Evolutionary conservation across 1,139 yeast species (phyloP).

Genomic region (Diutina ranongensis): DNA sequence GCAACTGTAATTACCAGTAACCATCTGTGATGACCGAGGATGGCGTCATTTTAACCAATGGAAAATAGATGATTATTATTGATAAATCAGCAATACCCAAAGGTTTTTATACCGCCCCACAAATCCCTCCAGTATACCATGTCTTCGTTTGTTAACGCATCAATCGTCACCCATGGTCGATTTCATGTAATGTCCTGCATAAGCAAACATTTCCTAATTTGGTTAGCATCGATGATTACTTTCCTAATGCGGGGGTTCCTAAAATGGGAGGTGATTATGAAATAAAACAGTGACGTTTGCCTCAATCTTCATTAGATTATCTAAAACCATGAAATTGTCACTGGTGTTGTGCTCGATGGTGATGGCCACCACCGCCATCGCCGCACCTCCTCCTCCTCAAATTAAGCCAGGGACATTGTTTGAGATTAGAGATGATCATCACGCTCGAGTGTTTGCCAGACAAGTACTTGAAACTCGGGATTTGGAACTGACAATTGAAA

Average conservation of each 20-base stretch:
- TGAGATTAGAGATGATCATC: background rate
- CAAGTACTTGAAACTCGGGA: conserved; percentile 11
- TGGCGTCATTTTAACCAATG: too few relatives aligned
- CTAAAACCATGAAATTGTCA: background rate
- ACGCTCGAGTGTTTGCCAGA: background rate
- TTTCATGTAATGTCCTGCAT: background rate
- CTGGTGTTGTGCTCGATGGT: conserved; percentile 1
- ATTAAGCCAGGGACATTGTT: background rate
- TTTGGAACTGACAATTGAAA: conserved; percentile 14
- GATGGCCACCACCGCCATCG: background rate
- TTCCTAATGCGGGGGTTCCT: background rate
- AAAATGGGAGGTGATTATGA: background rate
- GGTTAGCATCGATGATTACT: background rate
- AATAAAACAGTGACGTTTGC: too few relatives aligned
- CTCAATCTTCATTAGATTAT: too few relatives aligned
- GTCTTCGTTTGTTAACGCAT: too few relatives aligned
- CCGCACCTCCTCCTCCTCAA: background rate
- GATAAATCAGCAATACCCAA: too few relatives aligned
- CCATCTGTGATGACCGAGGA: too few relatives aligned
- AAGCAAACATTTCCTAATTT: background rate
- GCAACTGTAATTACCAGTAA: too few relatives aligned
- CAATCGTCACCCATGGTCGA: background rate
- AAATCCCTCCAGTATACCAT: too few relatives aligned
- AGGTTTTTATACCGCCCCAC: too few relatives aligned
- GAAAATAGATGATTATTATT: too few relatives aligned